A percentile compares a stretch with the other conserved stretches of the same genome.
Conservation (phyloP, 208 protist genomes). For the Leishmania mexicana region DNA sequence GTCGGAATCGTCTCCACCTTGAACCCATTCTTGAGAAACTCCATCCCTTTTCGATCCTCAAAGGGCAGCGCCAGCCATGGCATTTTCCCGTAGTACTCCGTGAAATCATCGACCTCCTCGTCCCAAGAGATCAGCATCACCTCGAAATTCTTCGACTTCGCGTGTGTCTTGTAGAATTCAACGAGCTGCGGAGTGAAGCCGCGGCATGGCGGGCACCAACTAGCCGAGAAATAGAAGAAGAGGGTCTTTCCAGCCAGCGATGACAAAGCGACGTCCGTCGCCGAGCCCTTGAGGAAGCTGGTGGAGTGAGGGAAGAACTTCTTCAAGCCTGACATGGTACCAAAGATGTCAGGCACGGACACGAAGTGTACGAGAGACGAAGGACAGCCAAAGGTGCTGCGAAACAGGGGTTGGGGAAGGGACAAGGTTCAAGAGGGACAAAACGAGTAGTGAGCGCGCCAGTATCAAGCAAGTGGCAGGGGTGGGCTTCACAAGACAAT, state of each 20-base stretch:
- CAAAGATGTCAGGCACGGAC: background rate
- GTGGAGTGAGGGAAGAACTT: constrained; percentile 61
- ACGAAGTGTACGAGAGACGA: constrained; percentile 4
- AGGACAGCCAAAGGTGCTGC: background rate
- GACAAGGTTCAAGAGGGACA: background rate
- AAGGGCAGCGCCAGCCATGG: constrained; percentile 84
- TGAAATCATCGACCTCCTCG: constrained; percentile 73
- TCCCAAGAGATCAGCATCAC: constrained; percentile 85
- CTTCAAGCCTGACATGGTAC: constrained; percentile 67
- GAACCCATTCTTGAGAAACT: constrained; percentile 60
- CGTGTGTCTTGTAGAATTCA: constrained; percentile 83
- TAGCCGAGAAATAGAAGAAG: constrained; percentile 92
- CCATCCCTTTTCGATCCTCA: constrained; percentile 36
- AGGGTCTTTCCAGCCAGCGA: constrained; percentile 64
- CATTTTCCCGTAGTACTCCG: constrained; percentile 82
- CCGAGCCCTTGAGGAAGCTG: constrained; percentile 50
- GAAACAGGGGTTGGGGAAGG: background rate
- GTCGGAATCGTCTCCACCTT: constrained; percentile 81
- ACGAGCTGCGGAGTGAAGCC: constrained; percentile 87
- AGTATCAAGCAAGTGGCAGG: background rate
- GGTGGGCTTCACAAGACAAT: background rate
- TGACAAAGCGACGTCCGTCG: constrained; percentile 30
- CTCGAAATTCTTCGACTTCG: constrained; percentile 84
- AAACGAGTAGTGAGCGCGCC: background rate
- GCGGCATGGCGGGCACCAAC: constrained; percentile 95